A percentile compares a stretch with the other conserved stretches of the same genome.
Conservation (phyloP, 2,329 filamentous ascomycete species). For the Calycina herbarum region DNA sequence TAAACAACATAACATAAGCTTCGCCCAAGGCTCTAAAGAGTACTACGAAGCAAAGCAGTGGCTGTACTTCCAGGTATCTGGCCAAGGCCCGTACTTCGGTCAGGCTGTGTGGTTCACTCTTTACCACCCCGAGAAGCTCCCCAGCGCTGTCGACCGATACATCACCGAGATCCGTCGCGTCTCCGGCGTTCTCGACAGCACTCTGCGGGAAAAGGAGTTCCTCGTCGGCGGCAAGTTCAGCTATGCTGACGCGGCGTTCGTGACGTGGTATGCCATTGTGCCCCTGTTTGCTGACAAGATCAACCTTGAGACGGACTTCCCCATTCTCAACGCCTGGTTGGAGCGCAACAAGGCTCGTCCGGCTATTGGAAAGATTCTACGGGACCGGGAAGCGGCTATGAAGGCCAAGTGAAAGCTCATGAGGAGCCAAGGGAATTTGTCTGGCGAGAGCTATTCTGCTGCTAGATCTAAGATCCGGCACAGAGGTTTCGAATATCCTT, state of each 20-base stretch:
- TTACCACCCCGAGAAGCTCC: slow-evolving; percentile 42
- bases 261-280: slow-evolving; percentile 18
- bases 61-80: slow-evolving; percentile 42
- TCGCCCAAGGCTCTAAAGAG: slow-evolving; percentile 22
- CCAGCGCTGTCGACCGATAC: slow-evolving; percentile 46
- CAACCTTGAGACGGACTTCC: slow-evolving; percentile 20
- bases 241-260: slow-evolving; percentile 38
- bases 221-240: slow-evolving; percentile 42
- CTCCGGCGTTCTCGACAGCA: slow-evolving; percentile 43
- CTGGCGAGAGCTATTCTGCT: slow-evolving; percentile 10
- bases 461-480: no score
- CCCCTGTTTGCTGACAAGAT: slow-evolving; percentile 30
- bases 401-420: slow-evolving; percentile 14
- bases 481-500: no score
- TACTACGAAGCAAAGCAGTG: slow-evolving; percentile 40
- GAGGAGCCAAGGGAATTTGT: slow-evolving; percentile 8
- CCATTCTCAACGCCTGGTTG: slow-evolving; percentile 38
- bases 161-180: slow-evolving; percentile 40
- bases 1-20: slow-evolving; percentile 5
- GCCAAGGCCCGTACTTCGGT: slow-evolving; percentile 44
- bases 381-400: slow-evolving; percentile 16
- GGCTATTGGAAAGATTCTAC: slow-evolving; percentile 14
- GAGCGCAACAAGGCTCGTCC: slow-evolving; percentile 26
- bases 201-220: slow-evolving; percentile 39
- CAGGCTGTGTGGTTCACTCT: slow-evolving; percentile 36